Conservation (phyloP, 139 green algal genomes). For the Astrephomene gubernaculifera region DNA sequence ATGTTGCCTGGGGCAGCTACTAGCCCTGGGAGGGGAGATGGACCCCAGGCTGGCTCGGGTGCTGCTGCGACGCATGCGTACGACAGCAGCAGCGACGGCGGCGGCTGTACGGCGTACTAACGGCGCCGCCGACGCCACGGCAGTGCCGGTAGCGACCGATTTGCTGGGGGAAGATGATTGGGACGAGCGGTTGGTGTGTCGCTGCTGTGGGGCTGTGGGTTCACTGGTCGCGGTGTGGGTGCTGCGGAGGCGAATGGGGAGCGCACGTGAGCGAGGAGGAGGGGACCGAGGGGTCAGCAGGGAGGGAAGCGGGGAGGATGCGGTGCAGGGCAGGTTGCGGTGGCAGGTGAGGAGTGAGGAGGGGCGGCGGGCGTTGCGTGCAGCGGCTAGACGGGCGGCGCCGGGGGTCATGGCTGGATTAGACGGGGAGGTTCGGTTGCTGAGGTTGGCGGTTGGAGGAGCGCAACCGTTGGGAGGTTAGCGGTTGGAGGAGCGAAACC, state of each 20-base stretch:
- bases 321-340: background rate
- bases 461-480: too few relatives aligned
- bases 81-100: background rate
- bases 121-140: too few relatives aligned
- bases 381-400: background rate
- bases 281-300: background rate
- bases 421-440: background rate
- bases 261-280: too few relatives aligned
- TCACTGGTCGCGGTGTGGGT: conserved; percentile 9
- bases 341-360: background rate
- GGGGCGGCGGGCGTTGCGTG: background rate
- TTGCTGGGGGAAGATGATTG: too few relatives aligned
- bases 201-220: background rate
- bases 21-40: conserved; percentile 14
- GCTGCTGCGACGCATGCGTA: background rate
- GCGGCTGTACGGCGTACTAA: too few relatives aligned
- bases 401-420: background rate
- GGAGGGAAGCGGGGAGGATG: background rate
- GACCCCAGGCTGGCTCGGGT: background rate
- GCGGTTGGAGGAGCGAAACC: too few relatives aligned
- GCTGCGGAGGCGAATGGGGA: background rate
- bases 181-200: background rate
- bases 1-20: background rate
- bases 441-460: background rate
- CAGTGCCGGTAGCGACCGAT: too few relatives aligned